Evolutionary conservation across 164 flowering plant genomes (phyloP), one percentile per base, ranked within the genome.

Genomic region (Aristolochia fimbriata): DNA sequence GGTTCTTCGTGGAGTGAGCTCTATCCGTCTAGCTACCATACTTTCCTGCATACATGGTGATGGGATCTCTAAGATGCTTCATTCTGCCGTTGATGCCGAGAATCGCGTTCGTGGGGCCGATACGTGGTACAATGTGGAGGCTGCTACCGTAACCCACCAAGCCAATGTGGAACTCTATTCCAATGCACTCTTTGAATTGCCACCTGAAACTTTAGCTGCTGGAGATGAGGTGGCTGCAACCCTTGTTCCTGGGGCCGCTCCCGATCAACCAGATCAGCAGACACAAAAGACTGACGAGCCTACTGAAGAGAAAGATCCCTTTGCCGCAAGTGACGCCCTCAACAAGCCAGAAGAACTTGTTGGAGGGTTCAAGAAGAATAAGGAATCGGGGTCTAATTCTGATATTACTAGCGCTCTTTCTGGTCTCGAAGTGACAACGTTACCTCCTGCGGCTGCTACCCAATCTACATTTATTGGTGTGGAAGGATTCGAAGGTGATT

Each of bases 401-500:
- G 99, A 93, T 74, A 60, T 90, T 60, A 72, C 85, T 1, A 45
- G 54, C 47, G 95, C 89, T 0, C 72, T 93, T 68, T 87, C 90
- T 12, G 94, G 95, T 12, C 79, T 93, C 13, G 96, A 93, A 25
- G 83, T 93, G 19, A 85, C 96, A 2, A 73, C 92, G 10, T 74
- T 93, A 67, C 99, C 97, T 3, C 99, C 97, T 3, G 87, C 97
- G 1, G 96, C 80, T 57, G 99, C 99, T 0, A 80, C 94, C 0
- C 85, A 88, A 52, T 78, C 95, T 0, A 93, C 95, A 0, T 80
- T 73, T 47, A 90, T 93, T 43, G 85, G 77, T 23, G 96, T 86
- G 3, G 99, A 90, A 62, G 99, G 99, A 0, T 93, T 93, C 68
- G 99, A 93, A 76, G 99, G 99, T 47, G 76, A 90, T 9, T 93